Conservation (phyloP, 2,329 filamentous ascomycete species). For the Phyllosticta citrichinensis region DNA sequence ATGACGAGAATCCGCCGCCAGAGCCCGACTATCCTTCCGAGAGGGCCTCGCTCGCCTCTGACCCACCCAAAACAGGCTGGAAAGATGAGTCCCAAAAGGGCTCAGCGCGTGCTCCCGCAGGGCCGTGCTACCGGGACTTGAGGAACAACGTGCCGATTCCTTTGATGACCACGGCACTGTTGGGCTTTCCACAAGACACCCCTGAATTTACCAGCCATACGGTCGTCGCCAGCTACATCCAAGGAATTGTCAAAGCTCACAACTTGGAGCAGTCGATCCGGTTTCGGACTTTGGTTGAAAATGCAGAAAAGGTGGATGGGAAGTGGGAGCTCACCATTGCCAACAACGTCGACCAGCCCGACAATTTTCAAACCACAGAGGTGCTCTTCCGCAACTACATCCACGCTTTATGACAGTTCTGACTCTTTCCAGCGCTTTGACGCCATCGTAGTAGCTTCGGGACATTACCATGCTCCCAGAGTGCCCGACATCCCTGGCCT, state of each 20-base stretch:
- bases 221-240: constrained; percentile 50
- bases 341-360: constrained; percentile 15
- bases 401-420: neutral
- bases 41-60: constrained; percentile 1
- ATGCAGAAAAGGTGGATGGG: constrained; percentile 35
- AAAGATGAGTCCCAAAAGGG: neutral
- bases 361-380: constrained; percentile 12
- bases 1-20: constrained; percentile 38
- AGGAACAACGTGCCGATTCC: constrained; percentile 45
- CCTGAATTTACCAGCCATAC: constrained; percentile 49
- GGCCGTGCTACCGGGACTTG: constrained; percentile 43
- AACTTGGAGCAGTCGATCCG: constrained; percentile 41
- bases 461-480: constrained; percentile 44
- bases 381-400: constrained; percentile 17
- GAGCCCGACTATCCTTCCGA: constrained; percentile 39
- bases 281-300: constrained; percentile 52
- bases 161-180: constrained; percentile 40
- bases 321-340: constrained; percentile 46
- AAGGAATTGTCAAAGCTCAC: constrained; percentile 43
- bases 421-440: constrained; percentile 33
- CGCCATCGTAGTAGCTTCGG: constrained; percentile 43
- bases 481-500: constrained; percentile 42
- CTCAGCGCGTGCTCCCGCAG: constrained; percentile 13
- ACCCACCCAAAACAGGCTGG: constrained; percentile 3
- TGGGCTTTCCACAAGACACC: constrained; percentile 49